Evolutionary conservation across 331 rosid genomes (phyloP).

Genomic region (Arachis monticola): DNA sequence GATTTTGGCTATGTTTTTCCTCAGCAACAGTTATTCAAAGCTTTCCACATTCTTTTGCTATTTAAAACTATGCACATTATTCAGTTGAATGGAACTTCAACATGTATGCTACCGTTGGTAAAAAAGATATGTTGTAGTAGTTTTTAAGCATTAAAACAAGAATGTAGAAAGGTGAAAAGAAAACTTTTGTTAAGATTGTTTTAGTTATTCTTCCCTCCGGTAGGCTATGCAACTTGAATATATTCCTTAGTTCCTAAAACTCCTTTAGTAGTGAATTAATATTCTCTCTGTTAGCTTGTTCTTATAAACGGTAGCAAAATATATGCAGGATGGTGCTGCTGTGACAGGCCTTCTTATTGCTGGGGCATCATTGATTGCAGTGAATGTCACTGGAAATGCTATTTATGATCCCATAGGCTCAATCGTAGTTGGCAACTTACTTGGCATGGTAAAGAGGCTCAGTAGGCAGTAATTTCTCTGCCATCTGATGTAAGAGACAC

Average conservation of each 20-base stretch:
- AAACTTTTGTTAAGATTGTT: not conserved
- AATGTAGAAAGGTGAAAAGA: not conserved
- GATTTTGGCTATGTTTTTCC: constrained; percentile 1
- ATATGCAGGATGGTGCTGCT: constrained; percentile 94
- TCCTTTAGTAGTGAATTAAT: not conserved
- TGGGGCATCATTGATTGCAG: constrained; percentile 92
- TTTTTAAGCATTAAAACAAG: constrained; percentile 25
- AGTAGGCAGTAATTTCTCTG: constrained; percentile 29
- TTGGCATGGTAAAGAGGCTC: constrained; percentile 87
- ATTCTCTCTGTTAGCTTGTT: constrained; percentile 22
- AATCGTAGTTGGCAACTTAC: constrained; percentile 89
- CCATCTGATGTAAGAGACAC: constrained; percentile 22
- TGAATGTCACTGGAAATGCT: constrained; percentile 81
- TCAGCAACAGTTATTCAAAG: constrained; percentile 26
- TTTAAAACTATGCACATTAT: not conserved
- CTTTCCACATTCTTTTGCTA: constrained; percentile 8
- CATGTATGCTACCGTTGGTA: constrained; percentile 7
- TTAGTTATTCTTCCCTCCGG: constrained; percentile 21
- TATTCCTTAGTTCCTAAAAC: constrained; percentile 13
- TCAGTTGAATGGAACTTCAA: constrained; percentile 11
- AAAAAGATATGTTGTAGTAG: constrained; percentile 29
- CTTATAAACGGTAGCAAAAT: constrained; percentile 34
- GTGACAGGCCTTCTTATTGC: constrained; percentile 93
- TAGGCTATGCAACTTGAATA: constrained; percentile 26
- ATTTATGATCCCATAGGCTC: constrained; percentile 97